Evolutionary conservation across 192 early-diverging fungal genomes (phyloP).

Genomic region (Glomus cerebriforme): DNA sequence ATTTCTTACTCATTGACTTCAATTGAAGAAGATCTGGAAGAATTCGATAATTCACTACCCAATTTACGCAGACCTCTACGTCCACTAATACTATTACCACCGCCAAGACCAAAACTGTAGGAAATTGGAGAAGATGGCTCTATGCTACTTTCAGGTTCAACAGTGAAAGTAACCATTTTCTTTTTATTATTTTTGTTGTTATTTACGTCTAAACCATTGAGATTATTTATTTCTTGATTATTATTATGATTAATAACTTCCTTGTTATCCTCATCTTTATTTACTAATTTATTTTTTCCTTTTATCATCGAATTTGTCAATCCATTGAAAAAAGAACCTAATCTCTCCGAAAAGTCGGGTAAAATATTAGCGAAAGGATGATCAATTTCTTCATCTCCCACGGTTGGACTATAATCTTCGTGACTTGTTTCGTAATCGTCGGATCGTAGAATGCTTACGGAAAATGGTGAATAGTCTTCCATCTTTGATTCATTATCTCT

Average conservation of each 20-base stretch:
- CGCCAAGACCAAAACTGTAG: not conserved
- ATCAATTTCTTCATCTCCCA: conserved; percentile 28
- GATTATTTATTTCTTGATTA: no score
- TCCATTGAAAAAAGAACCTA: conserved; percentile 8
- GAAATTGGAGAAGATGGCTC: not conserved
- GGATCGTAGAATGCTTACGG: conserved; percentile 3
- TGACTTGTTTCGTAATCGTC: conserved; percentile 1
- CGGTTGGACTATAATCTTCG: conserved; percentile 20
- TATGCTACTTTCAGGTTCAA: not conserved
- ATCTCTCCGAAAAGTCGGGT: conserved; percentile 18
- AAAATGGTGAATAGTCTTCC: conserved; percentile 31
- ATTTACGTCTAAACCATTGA: not conserved
- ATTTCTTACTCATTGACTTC: not conserved
- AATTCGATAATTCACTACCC: not conserved
- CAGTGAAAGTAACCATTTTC: not conserved
- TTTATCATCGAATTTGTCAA: not conserved
- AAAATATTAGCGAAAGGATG: conserved; percentile 28
- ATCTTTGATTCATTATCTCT: conserved; percentile 14
- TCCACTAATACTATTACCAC: not conserved
- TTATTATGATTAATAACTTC: no score
- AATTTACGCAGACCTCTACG: not conserved
- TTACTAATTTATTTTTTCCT: not conserved
- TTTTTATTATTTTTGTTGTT: not conserved
- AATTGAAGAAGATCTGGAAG: not conserved
- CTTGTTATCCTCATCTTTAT: no score